phyloP scores from a whole-genome alignment of 305 asterid species.

The Stenogyne calaminthoides region DNA sequence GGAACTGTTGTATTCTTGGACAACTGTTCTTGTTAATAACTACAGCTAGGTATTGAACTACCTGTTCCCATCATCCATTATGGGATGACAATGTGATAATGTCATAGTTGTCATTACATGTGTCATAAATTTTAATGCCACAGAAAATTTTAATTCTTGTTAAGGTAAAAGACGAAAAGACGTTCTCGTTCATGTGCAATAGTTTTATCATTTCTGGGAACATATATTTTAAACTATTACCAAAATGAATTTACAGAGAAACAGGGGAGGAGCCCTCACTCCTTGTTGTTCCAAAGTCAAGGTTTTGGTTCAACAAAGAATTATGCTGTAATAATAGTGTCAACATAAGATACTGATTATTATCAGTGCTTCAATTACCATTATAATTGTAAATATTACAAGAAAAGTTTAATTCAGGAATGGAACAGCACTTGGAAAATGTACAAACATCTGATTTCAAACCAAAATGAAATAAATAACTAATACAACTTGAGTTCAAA shows the following conservation, averaged over 20 bases:
- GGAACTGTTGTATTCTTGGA: neutral
- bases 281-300: neutral
- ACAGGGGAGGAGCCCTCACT: neutral
- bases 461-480: constrained; percentile 21
- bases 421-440: constrained; percentile 18
- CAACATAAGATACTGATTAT: neutral
- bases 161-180: neutral
- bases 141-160: neutral
- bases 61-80: constrained; percentile 17
- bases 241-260: neutral
- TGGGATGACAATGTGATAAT: constrained; percentile 9
- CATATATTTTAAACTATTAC: neutral
- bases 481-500: constrained; percentile 26
- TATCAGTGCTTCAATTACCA: neutral
- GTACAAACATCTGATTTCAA: constrained; percentile 30
- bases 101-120: neutral
- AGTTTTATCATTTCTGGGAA: neutral
- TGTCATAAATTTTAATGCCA: neutral
- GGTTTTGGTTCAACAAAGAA: neutral
- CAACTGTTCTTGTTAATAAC: constrained; percentile 7
- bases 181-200: neutral
- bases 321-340: neutral
- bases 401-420: constrained; percentile 5
- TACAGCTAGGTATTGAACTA: constrained; percentile 10
- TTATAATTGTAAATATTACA: neutral